Evolutionary conservation across 208 protist species (phyloP).

Genomic region (Crithidia sp.): DNA sequence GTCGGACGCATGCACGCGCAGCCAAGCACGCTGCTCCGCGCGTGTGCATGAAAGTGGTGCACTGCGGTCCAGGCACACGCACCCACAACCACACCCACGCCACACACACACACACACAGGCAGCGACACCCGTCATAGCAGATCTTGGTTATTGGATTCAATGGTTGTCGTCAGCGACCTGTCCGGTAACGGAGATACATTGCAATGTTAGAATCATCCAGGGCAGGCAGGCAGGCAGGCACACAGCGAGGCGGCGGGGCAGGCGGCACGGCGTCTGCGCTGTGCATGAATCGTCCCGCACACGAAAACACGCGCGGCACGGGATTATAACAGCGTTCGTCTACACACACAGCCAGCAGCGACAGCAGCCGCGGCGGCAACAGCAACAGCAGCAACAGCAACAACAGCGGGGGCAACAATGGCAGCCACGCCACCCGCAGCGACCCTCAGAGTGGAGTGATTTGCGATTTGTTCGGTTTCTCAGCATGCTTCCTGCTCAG

Average conservation of each 20-base stretch:
- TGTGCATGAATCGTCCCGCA: conserved; percentile 59
- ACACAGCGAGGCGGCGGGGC: no score
- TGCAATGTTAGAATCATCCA: conserved; percentile 25
- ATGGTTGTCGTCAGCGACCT: conserved; percentile 67
- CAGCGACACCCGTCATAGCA: conserved; percentile 56
- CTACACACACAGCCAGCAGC: neutral
- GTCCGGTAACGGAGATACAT: conserved; percentile 59
- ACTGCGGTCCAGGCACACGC: no score
- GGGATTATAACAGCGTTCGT: conserved; percentile 50
- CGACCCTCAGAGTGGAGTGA: conserved; percentile 37
- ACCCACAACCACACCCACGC: no score
- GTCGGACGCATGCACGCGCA: no score
- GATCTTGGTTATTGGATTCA: conserved; percentile 79
- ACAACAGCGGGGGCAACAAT: neutral
- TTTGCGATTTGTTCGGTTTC: conserved; percentile 42
- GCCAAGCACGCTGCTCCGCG: no score
- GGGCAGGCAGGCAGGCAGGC: neutral
- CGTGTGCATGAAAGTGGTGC: no score
- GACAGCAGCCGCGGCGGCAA: neutral
- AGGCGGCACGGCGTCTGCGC: conserved; percentile 31
- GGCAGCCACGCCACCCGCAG: neutral
- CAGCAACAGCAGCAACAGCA: neutral
- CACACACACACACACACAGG: conserved; percentile 3
- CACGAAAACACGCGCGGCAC: conserved; percentile 33
- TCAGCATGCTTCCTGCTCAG: conserved; percentile 35